Base-by-base conservation (phyloP, 2,329 filamentous ascomycete genomes). In the Gnomoniopsis smithogilvyi region DNA sequence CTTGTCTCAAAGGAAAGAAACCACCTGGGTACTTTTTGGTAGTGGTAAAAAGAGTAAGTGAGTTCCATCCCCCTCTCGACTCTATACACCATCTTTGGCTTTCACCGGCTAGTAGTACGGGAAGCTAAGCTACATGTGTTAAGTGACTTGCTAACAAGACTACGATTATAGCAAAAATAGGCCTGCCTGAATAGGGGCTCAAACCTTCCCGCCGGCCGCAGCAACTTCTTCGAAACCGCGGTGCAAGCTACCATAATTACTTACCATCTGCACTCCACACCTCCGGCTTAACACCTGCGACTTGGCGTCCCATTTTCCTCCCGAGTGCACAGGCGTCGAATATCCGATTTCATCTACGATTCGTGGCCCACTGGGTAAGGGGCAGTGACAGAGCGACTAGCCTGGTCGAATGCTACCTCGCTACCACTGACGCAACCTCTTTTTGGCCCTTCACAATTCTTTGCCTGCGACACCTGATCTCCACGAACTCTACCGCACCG, bases 201-300 rank as follows among this genome's bases (percentile, higher is more conserved):
- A 62, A 60, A 62, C 59, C 50, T 19, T 45, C 50, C 33, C 49
- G 43, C 56, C 49, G 46, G 26, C 53, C 56, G 60, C 56, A 56
- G 60, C 49, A 51, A 38, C 57, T 47, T 51, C 47, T 61, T 52
- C 56, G 56, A 61, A 61, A 59, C 51, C 45, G 19, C 12, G 21
- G 21, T 30, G 34, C 19, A 30, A 30, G 26, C 26, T 30, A n/a
- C n/a, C n/a, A n/a, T n/a, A n/a, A n/a, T n/a, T n/a, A 36, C 22
- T 36, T 36, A 17, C 6, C 43, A 19, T 21, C 38, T 26, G 30
- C 22, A 52, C 51, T 43, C 52, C 38, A 54, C 41, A 21, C 30
- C 17, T 22, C 22, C 43, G 26, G 22, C 17, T 17, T 46, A 34
- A 11, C 17, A 22, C 43, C 7, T 19, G 21, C 12, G 45, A 30